Conservation (phyloP, 495 filamentous ascomycete species). For the Podospora australis region DNA sequence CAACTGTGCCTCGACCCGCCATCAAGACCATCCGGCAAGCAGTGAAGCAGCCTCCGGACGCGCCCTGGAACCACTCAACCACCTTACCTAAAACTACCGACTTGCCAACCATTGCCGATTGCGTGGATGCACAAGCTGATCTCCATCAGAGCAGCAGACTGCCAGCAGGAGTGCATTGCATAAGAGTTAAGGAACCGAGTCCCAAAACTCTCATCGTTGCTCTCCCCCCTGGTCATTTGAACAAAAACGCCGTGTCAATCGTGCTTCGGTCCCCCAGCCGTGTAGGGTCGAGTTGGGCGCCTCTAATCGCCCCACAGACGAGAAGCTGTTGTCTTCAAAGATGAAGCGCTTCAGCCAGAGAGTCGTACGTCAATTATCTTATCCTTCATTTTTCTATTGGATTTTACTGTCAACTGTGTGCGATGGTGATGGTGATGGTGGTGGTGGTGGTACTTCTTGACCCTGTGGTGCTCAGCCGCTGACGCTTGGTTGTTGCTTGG, state of each 20-base stretch:
- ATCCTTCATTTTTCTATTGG: not conserved
- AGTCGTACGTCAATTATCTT: conserved; percentile 67
- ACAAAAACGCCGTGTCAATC: no score
- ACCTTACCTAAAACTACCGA: no score
- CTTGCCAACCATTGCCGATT: conserved; percentile 1
- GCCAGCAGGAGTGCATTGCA: conserved; percentile 1
- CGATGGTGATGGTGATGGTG: no score
- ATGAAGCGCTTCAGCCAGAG: conserved; percentile 98
- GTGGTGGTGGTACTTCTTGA: no score
- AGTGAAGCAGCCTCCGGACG: conserved; percentile 5
- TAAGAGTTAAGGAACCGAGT: not conserved
- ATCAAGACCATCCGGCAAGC: conserved; percentile 1
- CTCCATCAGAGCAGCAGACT: conserved; percentile 1
- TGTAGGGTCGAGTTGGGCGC: conserved; percentile 27
- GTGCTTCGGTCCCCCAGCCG: conserved; percentile 15
- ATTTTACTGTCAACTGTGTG: no score
- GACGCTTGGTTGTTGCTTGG: not conserved
- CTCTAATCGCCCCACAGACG: conserved; percentile 28
- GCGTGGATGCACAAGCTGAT: conserved; percentile 2
- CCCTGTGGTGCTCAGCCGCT: conserved; percentile 1
- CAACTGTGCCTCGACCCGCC: conserved; percentile 6
- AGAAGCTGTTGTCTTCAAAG: conserved; percentile 46
- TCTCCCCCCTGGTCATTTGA: not conserved
- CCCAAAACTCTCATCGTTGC: not conserved
- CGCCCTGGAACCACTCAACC: not conserved